Conservation (phyloP, 225 moss, liverwort and hornwort genomes). For the Neckera pumila region DNA sequence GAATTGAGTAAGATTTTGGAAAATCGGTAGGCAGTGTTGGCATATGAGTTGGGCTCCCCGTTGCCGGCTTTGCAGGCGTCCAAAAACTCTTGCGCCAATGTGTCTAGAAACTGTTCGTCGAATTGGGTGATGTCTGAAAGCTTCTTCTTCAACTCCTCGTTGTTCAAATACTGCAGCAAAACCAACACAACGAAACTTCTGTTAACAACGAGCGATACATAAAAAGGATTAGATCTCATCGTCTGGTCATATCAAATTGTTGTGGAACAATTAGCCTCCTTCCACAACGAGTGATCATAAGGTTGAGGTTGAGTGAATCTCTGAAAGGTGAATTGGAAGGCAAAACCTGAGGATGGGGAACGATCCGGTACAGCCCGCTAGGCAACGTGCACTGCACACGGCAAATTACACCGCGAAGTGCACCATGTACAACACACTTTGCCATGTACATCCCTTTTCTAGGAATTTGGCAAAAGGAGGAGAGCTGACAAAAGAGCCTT, state of each 20-base stretch:
- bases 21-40: background rate
- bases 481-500: background rate
- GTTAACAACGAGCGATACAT: background rate
- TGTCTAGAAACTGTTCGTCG: constrained; percentile 1
- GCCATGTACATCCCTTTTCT: background rate
- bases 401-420: background rate
- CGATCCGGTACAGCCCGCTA: background rate
- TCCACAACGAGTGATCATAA: background rate
- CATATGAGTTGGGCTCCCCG: background rate
- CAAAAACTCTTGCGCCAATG: constrained; percentile 9
- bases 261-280: background rate
- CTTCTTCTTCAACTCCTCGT: constrained; percentile 12
- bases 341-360: background rate
- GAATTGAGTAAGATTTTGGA: background rate
- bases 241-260: background rate
- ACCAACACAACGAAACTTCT: no score
- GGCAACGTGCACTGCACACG: background rate
- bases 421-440: background rate
- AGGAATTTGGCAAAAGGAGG: background rate
- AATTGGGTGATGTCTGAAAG: constrained; percentile 12
- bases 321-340: background rate
- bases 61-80: constrained; percentile 13
- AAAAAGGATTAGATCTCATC: background rate
- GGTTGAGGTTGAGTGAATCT: background rate
- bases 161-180: background rate